Evolutionary conservation across 1,284 basidiomycete species (phyloP), one percentile per base, ranked within the genome.

Genomic region (Moniliophthora roreri): DNA sequence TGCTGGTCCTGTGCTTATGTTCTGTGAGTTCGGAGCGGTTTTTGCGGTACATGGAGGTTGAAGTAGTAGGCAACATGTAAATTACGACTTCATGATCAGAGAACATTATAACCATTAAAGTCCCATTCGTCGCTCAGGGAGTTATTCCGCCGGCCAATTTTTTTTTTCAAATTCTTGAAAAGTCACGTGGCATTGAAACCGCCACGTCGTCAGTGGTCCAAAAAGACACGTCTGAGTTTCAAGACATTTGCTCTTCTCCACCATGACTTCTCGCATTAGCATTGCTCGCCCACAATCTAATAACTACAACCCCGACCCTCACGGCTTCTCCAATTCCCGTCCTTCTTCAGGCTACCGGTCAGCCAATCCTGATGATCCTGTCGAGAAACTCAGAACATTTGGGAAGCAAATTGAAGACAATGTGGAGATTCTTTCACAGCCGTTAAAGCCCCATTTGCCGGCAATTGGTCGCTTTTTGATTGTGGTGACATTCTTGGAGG

Each of bases 401-500:
- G 88, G 87, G 64, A 84, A 82, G 67, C 84, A 88, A 69, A 81
- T 93, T 55, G 97, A 99, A 75, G 97, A 99, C 73, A 76, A 87
- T 60, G 84, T 98, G 66, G 97, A 98, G 70, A 87, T 90, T 60
- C 90, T 92, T 74, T 87, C 94, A 6, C 94, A 98, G 67, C 96
- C 97, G 26, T 80, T 98, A 73, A 89, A 91, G 70, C 97, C 97
- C 48, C 89, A 96, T 70, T 81, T 99, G 63, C 96, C 97, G 26
- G 89, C 93, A 48, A 87, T 98, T 68, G 97, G 95, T 57, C 84
- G 97, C 60, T 98, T 98, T 75, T 75, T 99, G 60, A 99, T 99
- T 70, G 94, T 99, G 52, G 94, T 97, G 40, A 99, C 96, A 4
- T 99, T 99, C 77, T 76, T 96, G 68, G 96, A 99, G 77, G 96